Evolutionary conservation across 345 rosid species (phyloP).

Genomic region (Brassica rapa): DNA sequence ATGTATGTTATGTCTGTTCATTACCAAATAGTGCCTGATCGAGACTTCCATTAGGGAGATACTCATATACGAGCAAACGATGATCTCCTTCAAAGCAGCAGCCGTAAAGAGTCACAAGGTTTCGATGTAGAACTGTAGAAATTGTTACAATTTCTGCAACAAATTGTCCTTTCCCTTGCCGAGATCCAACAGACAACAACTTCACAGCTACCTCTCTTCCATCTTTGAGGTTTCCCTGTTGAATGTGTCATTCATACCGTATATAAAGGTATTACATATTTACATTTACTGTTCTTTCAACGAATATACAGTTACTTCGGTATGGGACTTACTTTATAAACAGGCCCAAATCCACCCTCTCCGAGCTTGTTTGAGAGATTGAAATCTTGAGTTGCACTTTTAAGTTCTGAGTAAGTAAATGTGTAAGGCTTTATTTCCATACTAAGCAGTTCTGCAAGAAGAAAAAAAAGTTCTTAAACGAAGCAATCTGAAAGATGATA

Average conservation of each 20-base stretch:
- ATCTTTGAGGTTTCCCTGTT: conserved; percentile 45
- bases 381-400: conserved; percentile 62
- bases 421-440: conserved; percentile 61
- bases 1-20: background rate
- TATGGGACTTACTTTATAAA: conserved; percentile 51
- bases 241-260: background rate
- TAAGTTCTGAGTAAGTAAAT: conserved; percentile 62
- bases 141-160: conserved; percentile 63
- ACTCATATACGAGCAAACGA: conserved; percentile 62
- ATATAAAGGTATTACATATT: background rate
- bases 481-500: background rate
- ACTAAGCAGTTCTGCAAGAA: conserved; percentile 51
- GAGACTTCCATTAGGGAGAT: conserved; percentile 60
- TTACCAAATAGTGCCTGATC: conserved; percentile 42
- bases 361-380: conserved; percentile 64
- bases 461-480: background rate
- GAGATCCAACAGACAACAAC: conserved; percentile 58
- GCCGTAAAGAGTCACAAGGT: conserved; percentile 44
- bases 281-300: background rate
- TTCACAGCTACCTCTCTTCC: conserved; percentile 63
- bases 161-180: conserved; percentile 73
- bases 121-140: conserved; percentile 40
- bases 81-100: conserved; percentile 44
- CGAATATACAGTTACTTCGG: background rate
- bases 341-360: conserved; percentile 84